Percentiles rank a stretch among this genome's conserved stretches.
Evolutionary conservation across 257 asterid genomes (phyloP).

Genomic region (Solanum sejunctum): DNA sequence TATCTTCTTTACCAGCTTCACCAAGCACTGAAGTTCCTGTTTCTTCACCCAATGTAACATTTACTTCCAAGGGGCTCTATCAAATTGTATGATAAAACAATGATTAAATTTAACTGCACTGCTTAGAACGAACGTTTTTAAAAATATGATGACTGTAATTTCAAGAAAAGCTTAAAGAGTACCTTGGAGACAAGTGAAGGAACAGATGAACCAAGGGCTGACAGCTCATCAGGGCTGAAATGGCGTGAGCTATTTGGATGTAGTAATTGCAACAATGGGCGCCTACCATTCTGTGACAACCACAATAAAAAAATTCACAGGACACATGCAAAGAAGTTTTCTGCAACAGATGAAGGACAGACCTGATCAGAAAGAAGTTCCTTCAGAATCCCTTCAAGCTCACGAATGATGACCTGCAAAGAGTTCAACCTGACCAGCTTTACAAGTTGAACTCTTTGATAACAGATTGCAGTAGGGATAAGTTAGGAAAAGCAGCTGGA

Average conservation of each 20-base stretch:
- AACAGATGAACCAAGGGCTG: slow-evolving; percentile 41
- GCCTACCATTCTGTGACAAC: slow-evolving; percentile 51
- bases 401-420: slow-evolving; percentile 59
- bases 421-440: not conserved
- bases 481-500: slow-evolving; percentile 2
- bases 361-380: slow-evolving; percentile 83
- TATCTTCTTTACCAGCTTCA: slow-evolving; percentile 29
- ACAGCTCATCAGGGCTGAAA: slow-evolving; percentile 54
- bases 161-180: not conserved
- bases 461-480: not conserved
- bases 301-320: not conserved
- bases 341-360: not conserved
- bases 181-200: slow-evolving; percentile 57
- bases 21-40: slow-evolving; percentile 7
- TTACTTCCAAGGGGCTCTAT: slow-evolving; percentile 24
- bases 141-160: not conserved
- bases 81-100: not conserved
- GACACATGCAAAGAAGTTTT: not conserved
- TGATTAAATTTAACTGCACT: not conserved
- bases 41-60: not conserved
- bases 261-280: slow-evolving; percentile 73
- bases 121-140: not conserved
- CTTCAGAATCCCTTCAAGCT: slow-evolving; percentile 43
- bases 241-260: slow-evolving; percentile 75
- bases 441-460: not conserved